Evolutionary conservation across 805 yeast genomes (phyloP).

Genomic region (Starmerella tilneyi): DNA sequence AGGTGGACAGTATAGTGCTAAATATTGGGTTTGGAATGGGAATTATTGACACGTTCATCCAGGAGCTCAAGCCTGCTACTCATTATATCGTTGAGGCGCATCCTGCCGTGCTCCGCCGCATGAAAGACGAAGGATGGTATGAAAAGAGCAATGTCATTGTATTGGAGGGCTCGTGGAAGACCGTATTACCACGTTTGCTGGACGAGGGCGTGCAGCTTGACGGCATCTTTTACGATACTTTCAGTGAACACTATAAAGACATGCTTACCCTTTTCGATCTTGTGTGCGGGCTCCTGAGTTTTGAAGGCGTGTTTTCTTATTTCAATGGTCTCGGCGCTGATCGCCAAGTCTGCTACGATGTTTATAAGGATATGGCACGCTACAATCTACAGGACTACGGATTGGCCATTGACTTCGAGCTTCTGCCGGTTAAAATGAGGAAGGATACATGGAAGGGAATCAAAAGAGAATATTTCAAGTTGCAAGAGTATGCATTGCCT

Average conservation of each 20-base stretch:
- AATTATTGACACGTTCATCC: conserved; percentile 74
- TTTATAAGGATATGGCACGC: conserved; percentile 71
- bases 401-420: conserved; percentile 45
- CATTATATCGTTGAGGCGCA: conserved; percentile 94
- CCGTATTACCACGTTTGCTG: conserved; percentile 54
- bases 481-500: conserved; percentile 30
- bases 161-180: conserved; percentile 91
- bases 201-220: conserved; percentile 64
- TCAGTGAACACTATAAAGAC: conserved; percentile 81
- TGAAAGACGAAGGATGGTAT: conserved; percentile 73
- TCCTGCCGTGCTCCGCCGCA: conserved; percentile 69
- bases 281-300: conserved; percentile 70
- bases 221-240: conserved; percentile 90
- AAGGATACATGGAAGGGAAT: conserved; percentile 32
- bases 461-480: conserved; percentile 31
- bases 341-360: conserved; percentile 64
- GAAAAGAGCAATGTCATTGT: conserved; percentile 60
- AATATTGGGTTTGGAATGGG: conserved; percentile 98
- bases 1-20: conserved; percentile 42
- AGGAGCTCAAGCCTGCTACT: conserved; percentile 44
- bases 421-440: conserved; percentile 30
- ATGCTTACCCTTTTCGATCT: conserved; percentile 77
- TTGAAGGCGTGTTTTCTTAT: conserved; percentile 76
- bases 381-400: conserved; percentile 75
- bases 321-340: conserved; percentile 88